Conservation (phyloP, 1,284 basidiomycete genomes). For the Sanghuangporus sanghuang region DNA sequence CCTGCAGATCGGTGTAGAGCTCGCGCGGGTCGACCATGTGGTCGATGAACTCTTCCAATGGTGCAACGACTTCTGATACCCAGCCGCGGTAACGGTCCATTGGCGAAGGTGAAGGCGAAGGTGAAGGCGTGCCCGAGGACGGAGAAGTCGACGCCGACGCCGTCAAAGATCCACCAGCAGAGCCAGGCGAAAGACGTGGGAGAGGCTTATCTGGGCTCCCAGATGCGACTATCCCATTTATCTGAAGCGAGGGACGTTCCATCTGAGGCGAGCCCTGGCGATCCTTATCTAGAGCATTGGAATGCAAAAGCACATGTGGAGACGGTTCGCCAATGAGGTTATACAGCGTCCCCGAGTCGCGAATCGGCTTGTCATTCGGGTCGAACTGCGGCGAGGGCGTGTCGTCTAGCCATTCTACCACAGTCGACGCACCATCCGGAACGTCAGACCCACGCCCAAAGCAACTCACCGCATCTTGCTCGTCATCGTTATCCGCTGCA, state of each 20-base stretch:
- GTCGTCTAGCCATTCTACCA: conserved; percentile 16
- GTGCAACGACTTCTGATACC: conserved; percentile 54
- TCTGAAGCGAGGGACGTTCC: conserved; percentile 6
- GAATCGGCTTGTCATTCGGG: not conserved
- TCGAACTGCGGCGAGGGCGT: conserved; percentile 14
- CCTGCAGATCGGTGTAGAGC: conserved; percentile 58
- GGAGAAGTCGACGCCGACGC: conserved; percentile 12
- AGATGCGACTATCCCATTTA: not conserved
- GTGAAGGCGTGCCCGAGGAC: conserved; percentile 20
- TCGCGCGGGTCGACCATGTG: conserved; percentile 52
- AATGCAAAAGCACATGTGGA: not conserved
- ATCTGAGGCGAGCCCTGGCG: not conserved
- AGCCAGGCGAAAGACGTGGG: conserved; percentile 4
- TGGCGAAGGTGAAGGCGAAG: conserved; percentile 29
- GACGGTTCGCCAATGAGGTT: conserved; percentile 2
- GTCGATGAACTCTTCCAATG: conserved; percentile 60
- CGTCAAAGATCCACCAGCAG: conserved; percentile 8
- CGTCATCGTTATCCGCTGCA: not conserved
- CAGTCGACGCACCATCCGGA: conserved; percentile 1
- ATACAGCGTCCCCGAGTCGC: conserved; percentile 13
- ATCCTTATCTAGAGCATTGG: not conserved
- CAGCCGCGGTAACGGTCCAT: conserved; percentile 45
- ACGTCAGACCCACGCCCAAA: not conserved
- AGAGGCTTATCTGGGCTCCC: not conserved
- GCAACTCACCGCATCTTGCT: not conserved